Conservation (phyloP, 371 early-diverging fungal species). For the Mucor sp. region DNA sequence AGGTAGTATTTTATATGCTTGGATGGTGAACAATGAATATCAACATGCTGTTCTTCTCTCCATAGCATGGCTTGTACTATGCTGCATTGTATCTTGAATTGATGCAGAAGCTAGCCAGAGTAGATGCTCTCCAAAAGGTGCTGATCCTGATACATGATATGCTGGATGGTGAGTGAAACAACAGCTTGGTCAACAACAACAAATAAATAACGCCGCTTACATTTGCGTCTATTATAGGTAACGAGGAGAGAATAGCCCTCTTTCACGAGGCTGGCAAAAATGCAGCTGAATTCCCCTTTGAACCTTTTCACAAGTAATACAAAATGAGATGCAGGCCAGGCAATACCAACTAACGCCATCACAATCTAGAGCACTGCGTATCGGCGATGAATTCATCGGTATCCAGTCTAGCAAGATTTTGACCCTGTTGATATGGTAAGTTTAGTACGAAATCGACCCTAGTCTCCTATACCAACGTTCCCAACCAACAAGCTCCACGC, state of each 20-base stretch:
- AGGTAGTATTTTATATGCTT: conserved; percentile 34
- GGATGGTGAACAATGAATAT: neutral
- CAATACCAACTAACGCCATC: neutral
- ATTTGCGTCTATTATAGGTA: conserved; percentile 44
- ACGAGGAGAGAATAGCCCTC: conserved; percentile 52
- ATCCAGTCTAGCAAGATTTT: conserved; percentile 86
- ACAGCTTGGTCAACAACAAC: neutral
- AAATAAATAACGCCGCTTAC: neutral
- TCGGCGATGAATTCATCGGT: conserved; percentile 88
- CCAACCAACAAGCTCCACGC: conserved; percentile 25
- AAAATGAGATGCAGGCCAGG: neutral
- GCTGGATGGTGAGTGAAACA: conserved; percentile 59
- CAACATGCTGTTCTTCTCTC: neutral
- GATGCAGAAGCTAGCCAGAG: conserved; percentile 80
- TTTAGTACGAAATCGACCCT: neutral
- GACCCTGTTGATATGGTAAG: conserved; percentile 63
- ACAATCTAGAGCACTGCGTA: conserved; percentile 66
- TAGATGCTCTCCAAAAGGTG: conserved; percentile 89
- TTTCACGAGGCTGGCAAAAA: conserved; percentile 51
- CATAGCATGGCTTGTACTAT: conserved; percentile 52
- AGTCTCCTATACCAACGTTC: neutral
- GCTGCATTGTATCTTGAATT: conserved; percentile 69
- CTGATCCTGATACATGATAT: conserved; percentile 88
- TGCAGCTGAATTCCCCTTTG: conserved; percentile 59
- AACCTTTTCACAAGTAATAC: conserved; percentile 68